Conservation (phyloP, 2,329 filamentous ascomycete genomes). For the Hypoxylon sp. region DNA sequence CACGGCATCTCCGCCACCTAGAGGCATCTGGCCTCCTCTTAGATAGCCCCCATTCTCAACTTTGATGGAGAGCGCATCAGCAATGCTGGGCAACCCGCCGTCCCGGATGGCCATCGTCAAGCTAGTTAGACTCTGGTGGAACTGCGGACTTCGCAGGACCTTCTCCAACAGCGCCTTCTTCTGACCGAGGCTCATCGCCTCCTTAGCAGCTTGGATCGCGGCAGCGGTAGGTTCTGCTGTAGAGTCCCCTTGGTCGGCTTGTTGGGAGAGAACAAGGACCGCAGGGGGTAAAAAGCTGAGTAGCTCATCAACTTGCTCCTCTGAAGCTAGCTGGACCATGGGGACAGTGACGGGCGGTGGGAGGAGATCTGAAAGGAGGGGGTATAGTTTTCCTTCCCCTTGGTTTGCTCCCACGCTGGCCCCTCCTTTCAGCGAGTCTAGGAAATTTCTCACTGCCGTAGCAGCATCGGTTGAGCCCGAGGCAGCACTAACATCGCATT, state of each 20-base stretch:
- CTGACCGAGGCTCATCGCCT: conserved; percentile 78
- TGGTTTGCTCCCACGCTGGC: conserved; percentile 58
- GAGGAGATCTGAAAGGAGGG: conserved; percentile 88
- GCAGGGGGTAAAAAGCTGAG: conserved; percentile 84
- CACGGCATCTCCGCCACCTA: conserved; percentile 90
- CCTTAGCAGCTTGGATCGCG: conserved; percentile 79
- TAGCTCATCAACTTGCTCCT: conserved; percentile 79
- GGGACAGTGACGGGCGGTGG: conserved; percentile 83
- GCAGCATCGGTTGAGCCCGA: conserved; percentile 77
- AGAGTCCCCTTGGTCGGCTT: conserved; percentile 69
- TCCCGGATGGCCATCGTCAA: conserved; percentile 90
- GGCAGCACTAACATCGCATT: conserved; percentile 69
- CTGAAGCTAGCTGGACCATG: conserved; percentile 75
- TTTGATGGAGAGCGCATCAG: conserved; percentile 85
- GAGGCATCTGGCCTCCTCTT: conserved; percentile 81
- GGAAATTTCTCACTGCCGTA: conserved; percentile 86
- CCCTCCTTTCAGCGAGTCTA: conserved; percentile 81
- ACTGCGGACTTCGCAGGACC: conserved; percentile 90
- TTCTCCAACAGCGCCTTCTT: conserved; percentile 86
- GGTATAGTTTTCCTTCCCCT: conserved; percentile 76
- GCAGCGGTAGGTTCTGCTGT: conserved; percentile 77
- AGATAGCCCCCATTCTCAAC: conserved; percentile 89
- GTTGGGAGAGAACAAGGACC: conserved; percentile 82
- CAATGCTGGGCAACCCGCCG: conserved; percentile 89
- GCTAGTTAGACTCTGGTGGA: conserved; percentile 86